These are phyloP conservation scores for Thelephora aurantiotincta DNA, from an alignment of 768 basidiomycete genomes.

Conservation along the genomic window DNA sequence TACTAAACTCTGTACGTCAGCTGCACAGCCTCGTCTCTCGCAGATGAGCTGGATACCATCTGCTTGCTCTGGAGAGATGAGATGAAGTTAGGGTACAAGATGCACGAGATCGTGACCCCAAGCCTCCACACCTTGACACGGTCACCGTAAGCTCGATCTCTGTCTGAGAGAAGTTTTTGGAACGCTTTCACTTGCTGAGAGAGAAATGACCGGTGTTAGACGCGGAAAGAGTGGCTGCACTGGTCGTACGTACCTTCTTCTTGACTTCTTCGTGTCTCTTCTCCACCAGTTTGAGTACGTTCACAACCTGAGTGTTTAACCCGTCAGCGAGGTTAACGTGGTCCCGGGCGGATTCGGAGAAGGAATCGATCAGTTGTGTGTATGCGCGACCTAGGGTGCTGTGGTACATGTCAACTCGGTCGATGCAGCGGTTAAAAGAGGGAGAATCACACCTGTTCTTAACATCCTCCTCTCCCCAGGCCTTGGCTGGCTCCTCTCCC, in stretches of 20 bases:
- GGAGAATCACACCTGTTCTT: slow-evolving; percentile 34
- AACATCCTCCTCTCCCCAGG: slow-evolving; percentile 36
- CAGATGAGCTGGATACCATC: slow-evolving; percentile 28
- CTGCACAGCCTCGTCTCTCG: not conserved
- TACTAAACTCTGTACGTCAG: slow-evolving; percentile 32
- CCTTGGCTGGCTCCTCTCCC: slow-evolving; percentile 55
- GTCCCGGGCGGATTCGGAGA: slow-evolving; percentile 48
- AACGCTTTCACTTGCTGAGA: slow-evolving; percentile 54
- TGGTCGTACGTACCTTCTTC: slow-evolving; percentile 38
- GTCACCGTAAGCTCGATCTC: slow-evolving; percentile 54
- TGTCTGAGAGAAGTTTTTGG: slow-evolving; percentile 53
- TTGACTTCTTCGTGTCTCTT: slow-evolving; percentile 49
- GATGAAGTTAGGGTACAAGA: not conserved
- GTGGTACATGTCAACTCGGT: slow-evolving; percentile 4
- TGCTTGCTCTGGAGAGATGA: slow-evolving; percentile 35
- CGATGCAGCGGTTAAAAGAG: not conserved
- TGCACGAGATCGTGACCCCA: slow-evolving; percentile 2
- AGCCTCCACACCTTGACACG: slow-evolving; percentile 44
- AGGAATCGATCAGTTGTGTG: slow-evolving; percentile 46
- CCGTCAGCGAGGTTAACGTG: slow-evolving; percentile 55
- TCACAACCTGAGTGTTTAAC: slow-evolving; percentile 43
- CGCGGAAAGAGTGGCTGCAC: slow-evolving; percentile 1
- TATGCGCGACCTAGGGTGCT: slow-evolving; percentile 71
- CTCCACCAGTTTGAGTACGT: slow-evolving; percentile 45
- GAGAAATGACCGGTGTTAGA: not conserved